Percentiles rank a stretch among this genome's conserved stretches.
Conservation (phyloP, 768 basidiomycete genomes). For the Leucogyrophana mollusca region DNA sequence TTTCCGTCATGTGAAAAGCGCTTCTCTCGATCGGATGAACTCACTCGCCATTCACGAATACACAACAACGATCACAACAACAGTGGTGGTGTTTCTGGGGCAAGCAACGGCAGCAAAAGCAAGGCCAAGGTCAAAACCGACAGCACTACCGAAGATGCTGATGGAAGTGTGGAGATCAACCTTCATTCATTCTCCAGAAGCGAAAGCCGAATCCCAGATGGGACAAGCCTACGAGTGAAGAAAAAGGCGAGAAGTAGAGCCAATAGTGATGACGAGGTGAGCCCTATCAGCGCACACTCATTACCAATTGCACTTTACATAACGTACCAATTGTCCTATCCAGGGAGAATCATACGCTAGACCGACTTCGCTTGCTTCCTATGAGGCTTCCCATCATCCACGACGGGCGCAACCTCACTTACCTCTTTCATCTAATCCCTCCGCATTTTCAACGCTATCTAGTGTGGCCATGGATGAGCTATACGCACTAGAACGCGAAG, state of each 20-base stretch:
- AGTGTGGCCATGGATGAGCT: conserved; percentile 86
- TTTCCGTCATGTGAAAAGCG: conserved; percentile 96
- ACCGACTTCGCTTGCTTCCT: conserved; percentile 49
- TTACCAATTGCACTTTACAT: conserved; percentile 6
- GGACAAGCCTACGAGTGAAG: conserved; percentile 44
- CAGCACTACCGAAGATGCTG: conserved; percentile 23
- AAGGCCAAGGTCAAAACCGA: conserved; percentile 30
- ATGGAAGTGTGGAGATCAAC: conserved; percentile 13
- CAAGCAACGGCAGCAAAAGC: conserved; percentile 22
- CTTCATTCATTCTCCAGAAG: conserved; percentile 22
- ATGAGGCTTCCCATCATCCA: conserved; percentile 34
- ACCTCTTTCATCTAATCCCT: conserved; percentile 29
- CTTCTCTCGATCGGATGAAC: conserved; percentile 97
- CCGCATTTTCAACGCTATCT: conserved; percentile 68
- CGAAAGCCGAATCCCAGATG: conserved; percentile 21
- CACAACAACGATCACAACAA: conserved; percentile 63
- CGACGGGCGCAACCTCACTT: conserved; percentile 27
- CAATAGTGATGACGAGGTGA: conserved; percentile 83
- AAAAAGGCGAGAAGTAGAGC: conserved; percentile 80
- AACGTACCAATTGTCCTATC: conserved; percentile 13
- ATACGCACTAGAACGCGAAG: conserved; percentile 83
- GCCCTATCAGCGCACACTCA: conserved; percentile 20
- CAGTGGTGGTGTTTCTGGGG: conserved; percentile 7
- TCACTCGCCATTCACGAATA: conserved; percentile 94
- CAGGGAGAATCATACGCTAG: conserved; percentile 60